Evolutionary conservation across 352 stramenopile species (phyloP).

Genomic region (Phytopythium ostracodes): DNA sequence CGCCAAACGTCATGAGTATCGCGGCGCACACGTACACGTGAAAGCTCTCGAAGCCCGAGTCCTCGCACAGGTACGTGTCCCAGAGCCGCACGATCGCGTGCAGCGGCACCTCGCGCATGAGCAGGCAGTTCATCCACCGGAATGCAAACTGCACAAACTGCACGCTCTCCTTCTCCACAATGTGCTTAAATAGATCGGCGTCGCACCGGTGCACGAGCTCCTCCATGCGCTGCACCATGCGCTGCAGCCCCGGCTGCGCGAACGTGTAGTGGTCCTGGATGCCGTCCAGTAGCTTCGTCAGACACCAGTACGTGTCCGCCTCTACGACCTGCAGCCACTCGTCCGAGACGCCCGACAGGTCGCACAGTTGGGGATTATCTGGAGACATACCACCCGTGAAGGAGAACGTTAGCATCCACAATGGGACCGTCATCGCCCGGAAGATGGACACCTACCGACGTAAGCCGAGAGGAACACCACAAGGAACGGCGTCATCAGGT

Average conservation of each 20-base stretch:
- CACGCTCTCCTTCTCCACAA: slow-evolving; percentile 90
- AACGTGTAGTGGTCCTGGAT: slow-evolving; percentile 99
- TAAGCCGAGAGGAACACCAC: slow-evolving; percentile 94
- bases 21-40: slow-evolving; percentile 99
- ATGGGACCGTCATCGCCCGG: background rate
- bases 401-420: background rate
- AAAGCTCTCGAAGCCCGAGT: slow-evolving; percentile 99
- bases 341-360: slow-evolving; percentile 61
- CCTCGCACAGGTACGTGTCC: slow-evolving; percentile 99
- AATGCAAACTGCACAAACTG: slow-evolving; percentile 99
- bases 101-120: slow-evolving; percentile 97
- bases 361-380: slow-evolving; percentile 76
- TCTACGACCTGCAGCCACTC: slow-evolving; percentile 87
- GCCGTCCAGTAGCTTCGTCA: slow-evolving; percentile 97
- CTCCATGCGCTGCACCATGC: slow-evolving; percentile 97
- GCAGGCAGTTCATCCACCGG: slow-evolving; percentile 99
- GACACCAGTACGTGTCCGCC: slow-evolving; percentile 98
- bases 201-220: slow-evolving; percentile 97
- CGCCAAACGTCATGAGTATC: slow-evolving; percentile 97
- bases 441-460: slow-evolving; percentile 33
- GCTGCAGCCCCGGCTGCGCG: slow-evolving; percentile 97
- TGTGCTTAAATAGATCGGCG: slow-evolving; percentile 92
- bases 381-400: background rate
- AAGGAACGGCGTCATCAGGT: slow-evolving; percentile 97
- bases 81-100: slow-evolving; percentile 95